These are phyloP conservation scores for Macadamia integrifolia DNA, from an alignment of 164 flowering plant genomes.

Conservation along the genomic window DNA sequence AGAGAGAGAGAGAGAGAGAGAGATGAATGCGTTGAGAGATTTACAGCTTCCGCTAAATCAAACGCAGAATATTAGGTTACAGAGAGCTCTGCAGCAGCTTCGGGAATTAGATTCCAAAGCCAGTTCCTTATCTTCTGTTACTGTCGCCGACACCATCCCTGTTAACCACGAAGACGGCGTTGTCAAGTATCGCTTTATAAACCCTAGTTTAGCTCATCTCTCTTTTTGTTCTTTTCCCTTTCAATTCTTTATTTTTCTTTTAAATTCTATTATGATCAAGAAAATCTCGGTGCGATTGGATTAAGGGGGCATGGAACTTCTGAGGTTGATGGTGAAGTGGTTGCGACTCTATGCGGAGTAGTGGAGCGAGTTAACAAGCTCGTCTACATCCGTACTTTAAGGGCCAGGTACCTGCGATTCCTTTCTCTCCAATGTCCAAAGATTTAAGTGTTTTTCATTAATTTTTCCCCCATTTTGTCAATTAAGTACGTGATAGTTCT, in stretches of 20 bases:
- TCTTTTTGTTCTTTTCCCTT: not conserved
- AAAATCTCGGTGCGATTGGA: slow-evolving; percentile 1
- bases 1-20: not conserved
- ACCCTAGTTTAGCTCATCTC: not conserved
- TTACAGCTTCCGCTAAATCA: slow-evolving; percentile 57
- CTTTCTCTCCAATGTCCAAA: not conserved
- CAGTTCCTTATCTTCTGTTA: slow-evolving; percentile 61
- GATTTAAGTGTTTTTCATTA: not conserved
- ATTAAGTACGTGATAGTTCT: not conserved
- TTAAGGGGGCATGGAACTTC: slow-evolving; percentile 91
- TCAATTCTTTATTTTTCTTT: not conserved
- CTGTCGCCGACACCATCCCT: slow-evolving; percentile 77
- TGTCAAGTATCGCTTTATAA: slow-evolving; percentile 54
- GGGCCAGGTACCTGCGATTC: slow-evolving; percentile 49
- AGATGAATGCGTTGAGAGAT: slow-evolving; percentile 47
- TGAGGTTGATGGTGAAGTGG: slow-evolving; percentile 68
- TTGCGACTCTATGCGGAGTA: slow-evolving; percentile 85
- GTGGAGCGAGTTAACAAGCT: slow-evolving; percentile 94
- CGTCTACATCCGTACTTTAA: slow-evolving; percentile 68
- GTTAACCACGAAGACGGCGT: slow-evolving; percentile 77
- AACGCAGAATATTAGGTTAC: slow-evolving; percentile 74
- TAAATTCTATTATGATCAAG: not conserved
- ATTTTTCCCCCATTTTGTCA: not conserved
- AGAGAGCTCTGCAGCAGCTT: slow-evolving; percentile 57
- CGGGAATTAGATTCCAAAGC: slow-evolving; percentile 50